Conservation (phyloP, 2,329 filamentous ascomycete genomes). For the Dactylellina parvicollis region DNA sequence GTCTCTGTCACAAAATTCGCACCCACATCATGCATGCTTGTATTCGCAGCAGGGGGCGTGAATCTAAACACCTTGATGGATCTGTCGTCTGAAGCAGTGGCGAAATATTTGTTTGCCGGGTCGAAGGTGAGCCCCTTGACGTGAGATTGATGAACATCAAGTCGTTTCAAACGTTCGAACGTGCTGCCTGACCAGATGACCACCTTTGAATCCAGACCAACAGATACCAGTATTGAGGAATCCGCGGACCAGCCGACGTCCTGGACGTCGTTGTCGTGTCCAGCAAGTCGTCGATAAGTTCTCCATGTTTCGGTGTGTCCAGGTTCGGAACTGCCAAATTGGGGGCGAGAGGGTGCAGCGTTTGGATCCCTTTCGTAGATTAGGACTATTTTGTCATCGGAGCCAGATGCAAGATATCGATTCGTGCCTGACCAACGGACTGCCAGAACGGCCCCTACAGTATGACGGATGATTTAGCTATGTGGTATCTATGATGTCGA, state of each 20-base stretch:
- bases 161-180: conserved; percentile 95
- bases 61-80: conserved; percentile 97
- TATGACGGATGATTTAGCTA: not conserved
- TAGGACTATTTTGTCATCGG: conserved; percentile 98
- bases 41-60: conserved; percentile 87
- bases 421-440: conserved; percentile 96
- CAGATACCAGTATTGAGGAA: conserved; percentile 93
- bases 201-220: conserved; percentile 95
- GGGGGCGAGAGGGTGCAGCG: conserved; percentile 80
- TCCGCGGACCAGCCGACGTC: conserved; percentile 97
- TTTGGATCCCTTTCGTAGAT: conserved; percentile 73
- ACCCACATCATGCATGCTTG: conserved; percentile 91
- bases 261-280: conserved; percentile 98
- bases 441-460: conserved; percentile 64
- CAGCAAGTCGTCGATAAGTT: conserved; percentile 89
- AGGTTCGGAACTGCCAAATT: conserved; percentile 79
- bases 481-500: not conserved
- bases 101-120: conserved; percentile 98
- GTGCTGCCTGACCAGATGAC: conserved; percentile 98
- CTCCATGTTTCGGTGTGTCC: conserved; percentile 98
- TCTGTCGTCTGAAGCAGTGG: conserved; percentile 94
- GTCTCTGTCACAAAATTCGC: conserved; percentile 96
- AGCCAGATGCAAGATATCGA: conserved; percentile 93
- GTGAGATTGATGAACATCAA: conserved; percentile 93
- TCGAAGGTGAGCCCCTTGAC: conserved; percentile 99